Conservation (phyloP, 805 yeast species). For the Tanozyma kutaoensis region DNA sequence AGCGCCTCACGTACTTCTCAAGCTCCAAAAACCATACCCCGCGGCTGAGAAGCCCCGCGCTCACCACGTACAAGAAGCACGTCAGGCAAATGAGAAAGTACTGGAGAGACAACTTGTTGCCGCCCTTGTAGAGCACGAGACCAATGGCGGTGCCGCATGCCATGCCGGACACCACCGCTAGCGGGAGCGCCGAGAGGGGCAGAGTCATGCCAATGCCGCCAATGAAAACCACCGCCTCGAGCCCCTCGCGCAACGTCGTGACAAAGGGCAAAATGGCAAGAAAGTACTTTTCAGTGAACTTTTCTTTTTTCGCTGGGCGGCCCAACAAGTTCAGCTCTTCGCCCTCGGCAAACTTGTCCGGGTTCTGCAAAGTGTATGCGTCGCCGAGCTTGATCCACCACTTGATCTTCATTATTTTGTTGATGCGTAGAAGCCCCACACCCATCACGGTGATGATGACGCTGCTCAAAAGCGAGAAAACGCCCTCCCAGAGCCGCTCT, state of each 20-base stretch:
- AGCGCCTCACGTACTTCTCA: conserved; percentile 57
- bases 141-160: conserved; percentile 54
- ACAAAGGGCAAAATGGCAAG: conserved; percentile 70
- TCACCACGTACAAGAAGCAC: conserved; percentile 69
- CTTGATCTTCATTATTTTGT: conserved; percentile 63
- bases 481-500: conserved; percentile 84
- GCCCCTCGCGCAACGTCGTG: conserved; percentile 79
- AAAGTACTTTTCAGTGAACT: conserved; percentile 34
- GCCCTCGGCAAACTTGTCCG: neutral
- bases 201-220: conserved; percentile 83
- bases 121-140: conserved; percentile 55
- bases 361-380: conserved; percentile 15
- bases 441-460: conserved; percentile 82
- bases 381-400: conserved; percentile 44
- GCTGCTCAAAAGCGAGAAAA: conserved; percentile 66
- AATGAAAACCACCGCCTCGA: conserved; percentile 86
- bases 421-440: conserved; percentile 63
- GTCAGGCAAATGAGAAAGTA: conserved; percentile 64
- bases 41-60: conserved; percentile 75
- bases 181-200: conserved; percentile 36
- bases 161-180: conserved; percentile 14
- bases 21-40: conserved; percentile 88
- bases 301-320: no score
- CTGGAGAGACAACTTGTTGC: conserved; percentile 64
- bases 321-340: no score